Evolutionary conservation across 1,284 basidiomycete species (phyloP), one percentile per base, ranked within the genome.

Genomic region (Sporisorium iseilematis-ciliati): DNA sequence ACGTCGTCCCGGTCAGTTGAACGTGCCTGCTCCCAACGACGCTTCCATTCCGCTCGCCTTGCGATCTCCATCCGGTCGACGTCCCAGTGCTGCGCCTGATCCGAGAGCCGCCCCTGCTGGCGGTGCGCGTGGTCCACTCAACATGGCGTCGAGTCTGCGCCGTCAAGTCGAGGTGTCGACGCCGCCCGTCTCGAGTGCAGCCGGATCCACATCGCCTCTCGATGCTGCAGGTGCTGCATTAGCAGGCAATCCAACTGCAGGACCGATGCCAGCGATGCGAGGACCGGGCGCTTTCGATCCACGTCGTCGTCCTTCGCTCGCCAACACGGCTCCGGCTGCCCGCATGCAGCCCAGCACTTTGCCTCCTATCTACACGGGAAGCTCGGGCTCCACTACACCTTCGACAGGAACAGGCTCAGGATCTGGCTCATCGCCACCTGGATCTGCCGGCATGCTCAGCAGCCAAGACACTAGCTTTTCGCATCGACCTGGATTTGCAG

Each of bases 51-150:
- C 71, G 6, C 45, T 62, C 46, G 65, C 70, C 14, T 57, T 81
- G 57, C 72, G 75, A 51, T 68, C 78, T 21, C 64, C 78, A 7
- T 78, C 76, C 2, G 78, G 75, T 16, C 71, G 78, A 41, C 63
- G 79, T 33, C 79, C 79, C 10, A 80, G 60, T 26, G 78, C 78
- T 3, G 79, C 79, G 20, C 79, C 77, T 8, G 67, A 72, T 65
- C 73, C 77, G 53, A 67, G 78, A 29, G 46, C 46, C 23, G 59
- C 67, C 23, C 61, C 50, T 12, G 48, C 53, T 10, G 20, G 10
- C n/a, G 58, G 57, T 11, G 57, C n/a, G n/a, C 69, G 61, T 20
- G 57, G 50, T 11, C 55, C 68, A 8, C 29, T 45, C 57, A 68
- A 70, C 45, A 57, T 79, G 57, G 78, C 80, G 21, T 79, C 79